These are phyloP conservation scores for Tilletia indica DNA, from an alignment of 1,284 basidiomycete species.

Conservation along the genomic window DNA sequence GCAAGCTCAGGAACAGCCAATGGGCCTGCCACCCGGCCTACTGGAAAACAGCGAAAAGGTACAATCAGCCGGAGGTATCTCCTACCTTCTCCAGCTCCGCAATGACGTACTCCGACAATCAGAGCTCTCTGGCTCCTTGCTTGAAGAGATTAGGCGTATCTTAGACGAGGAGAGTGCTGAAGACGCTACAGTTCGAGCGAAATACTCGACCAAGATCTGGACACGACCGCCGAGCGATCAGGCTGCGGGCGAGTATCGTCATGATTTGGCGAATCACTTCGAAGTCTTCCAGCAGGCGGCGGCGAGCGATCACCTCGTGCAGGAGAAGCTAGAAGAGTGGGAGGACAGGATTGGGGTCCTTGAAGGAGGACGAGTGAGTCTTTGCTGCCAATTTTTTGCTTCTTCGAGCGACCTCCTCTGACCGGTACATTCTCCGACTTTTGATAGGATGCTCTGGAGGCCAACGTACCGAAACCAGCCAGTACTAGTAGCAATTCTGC, in stretches of 20 bases:
- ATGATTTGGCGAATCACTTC: constrained; percentile 35
- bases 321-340: constrained; percentile 57
- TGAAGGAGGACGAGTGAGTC: constrained; percentile 16
- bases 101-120: constrained; percentile 72
- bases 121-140: constrained; percentile 64
- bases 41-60: constrained; percentile 84
- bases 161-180: constrained; percentile 84
- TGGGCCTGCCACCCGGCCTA: constrained; percentile 83
- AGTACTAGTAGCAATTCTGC: not conserved
- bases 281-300: constrained; percentile 38
- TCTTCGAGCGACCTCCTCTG: not conserved
- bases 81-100: constrained; percentile 70
- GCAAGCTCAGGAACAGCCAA: constrained; percentile 80
- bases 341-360: constrained; percentile 29
- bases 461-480: constrained; percentile 28
- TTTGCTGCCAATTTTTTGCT: too few species aligned
- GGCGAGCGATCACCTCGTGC: constrained; percentile 55
- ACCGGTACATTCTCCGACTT: not conserved
- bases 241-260: constrained; percentile 55
- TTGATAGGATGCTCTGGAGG: constrained; percentile 25
- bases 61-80: constrained; percentile 71
- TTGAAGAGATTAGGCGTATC: constrained; percentile 80
- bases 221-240: constrained; percentile 61
- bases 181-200: constrained; percentile 66
- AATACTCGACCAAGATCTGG: constrained; percentile 60